phyloP scores from a whole-genome alignment of 345 rosid species.

The Toxicodendron radicans region DNA sequence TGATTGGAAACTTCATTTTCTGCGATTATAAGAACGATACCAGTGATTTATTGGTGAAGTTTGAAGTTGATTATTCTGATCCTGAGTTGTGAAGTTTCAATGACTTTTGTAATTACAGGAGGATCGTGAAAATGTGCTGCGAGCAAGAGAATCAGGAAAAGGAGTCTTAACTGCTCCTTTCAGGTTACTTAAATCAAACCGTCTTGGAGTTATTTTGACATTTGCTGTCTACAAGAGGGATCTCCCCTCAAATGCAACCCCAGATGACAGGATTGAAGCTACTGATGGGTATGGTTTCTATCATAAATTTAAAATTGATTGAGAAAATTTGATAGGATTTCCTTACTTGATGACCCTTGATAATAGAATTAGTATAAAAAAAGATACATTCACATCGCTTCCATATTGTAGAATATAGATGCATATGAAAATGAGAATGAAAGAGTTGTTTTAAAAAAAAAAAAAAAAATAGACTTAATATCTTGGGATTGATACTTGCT shows the following conservation, averaged over 20 bases:
- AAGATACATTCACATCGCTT: neutral
- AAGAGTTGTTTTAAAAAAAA: neutral
- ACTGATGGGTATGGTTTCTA: constrained; percentile 70
- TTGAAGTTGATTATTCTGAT: neutral
- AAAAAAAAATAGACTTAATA: neutral
- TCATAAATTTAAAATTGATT: neutral
- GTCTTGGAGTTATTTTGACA: constrained; percentile 95
- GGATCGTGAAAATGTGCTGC: constrained; percentile 85
- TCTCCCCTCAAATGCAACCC: constrained; percentile 79
- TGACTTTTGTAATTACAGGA: constrained; percentile 52
- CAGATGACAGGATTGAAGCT: constrained; percentile 76
- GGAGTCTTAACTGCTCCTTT: constrained; percentile 98
- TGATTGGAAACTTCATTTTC: neutral
- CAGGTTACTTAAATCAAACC: constrained; percentile 75
- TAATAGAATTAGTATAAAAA: neutral
- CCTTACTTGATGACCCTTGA: constrained; percentile 5
- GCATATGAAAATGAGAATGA: neutral
- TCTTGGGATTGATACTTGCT: neutral
- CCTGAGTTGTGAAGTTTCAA: constrained; percentile 14
- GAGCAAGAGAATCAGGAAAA: constrained; percentile 84
- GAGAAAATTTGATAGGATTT: neutral
- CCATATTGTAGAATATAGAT: neutral
- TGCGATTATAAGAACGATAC: no score
- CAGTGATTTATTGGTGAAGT: neutral
- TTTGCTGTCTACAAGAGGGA: constrained; percentile 87